Evolutionary conservation across 2,329 filamentous ascomycete species (phyloP), one percentile per base, ranked within the genome.

Genomic region (Botrytis tulipae): DNA sequence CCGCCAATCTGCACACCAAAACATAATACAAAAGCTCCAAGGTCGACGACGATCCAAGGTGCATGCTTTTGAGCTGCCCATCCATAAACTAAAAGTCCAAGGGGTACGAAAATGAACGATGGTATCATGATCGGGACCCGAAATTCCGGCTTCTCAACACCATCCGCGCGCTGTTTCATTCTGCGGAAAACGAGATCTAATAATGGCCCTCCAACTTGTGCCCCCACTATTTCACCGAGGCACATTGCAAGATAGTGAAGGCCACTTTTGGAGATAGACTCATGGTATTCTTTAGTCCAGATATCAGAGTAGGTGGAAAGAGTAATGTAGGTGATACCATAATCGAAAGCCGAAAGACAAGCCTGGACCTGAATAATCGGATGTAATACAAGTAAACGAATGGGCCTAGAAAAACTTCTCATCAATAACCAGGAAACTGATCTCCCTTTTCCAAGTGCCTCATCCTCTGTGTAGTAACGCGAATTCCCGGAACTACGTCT

Each of bases 61-160:
- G 83, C 80, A 4, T 83, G 77, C 51, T 84, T 82, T 63, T 88
- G 82, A 0, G 86, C 87, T 0, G 84, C 82, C 88, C 88, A 90
- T 48, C 88, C 88, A 77, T 89, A 89, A 77, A 86, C 83, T 71
- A 89, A 84, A 0, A 90, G 81, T 16, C 85, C 85, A 16, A 90
- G 81, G 0, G 88, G 89, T 0, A 89, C 71, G 2, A 90, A 74
- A 0, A 91, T 61, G 0, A 85, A 85, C 0, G 86, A 87, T 0
- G 87, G 82, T 22, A 88, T 77, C 81, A 89, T 87, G 0, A 90
- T 81, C 0, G 89, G 90, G 0, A 90, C 83, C 20, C 90, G 87
- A 77, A 87, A 89, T 76, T 93, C 90, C 0, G 90, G 90, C 82
- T 32, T 89, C 85, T 78, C 75, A 91, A 88, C 0, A 88, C 88